Percentiles rank a stretch among this genome's conserved stretches.
phyloP scores from a whole-genome alignment of 2,329 filamentous ascomycete species.

The Drechslerella coelobrocha region DNA sequence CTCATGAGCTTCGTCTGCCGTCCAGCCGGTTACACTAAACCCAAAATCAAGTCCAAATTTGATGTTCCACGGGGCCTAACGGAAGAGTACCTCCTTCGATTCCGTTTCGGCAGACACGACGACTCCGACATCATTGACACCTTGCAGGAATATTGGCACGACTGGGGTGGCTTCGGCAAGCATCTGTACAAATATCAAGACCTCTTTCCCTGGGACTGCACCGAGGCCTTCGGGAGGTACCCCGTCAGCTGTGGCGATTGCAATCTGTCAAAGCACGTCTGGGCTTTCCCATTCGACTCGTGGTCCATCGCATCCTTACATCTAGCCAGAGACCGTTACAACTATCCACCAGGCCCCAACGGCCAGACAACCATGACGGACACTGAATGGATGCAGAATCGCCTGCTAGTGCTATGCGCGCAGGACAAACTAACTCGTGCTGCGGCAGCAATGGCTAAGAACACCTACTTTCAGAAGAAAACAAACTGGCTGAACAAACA shows the following conservation, averaged over 20 bases:
- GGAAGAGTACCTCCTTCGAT: conserved; percentile 60
- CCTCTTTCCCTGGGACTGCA: conserved; percentile 63
- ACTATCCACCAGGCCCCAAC: conserved; percentile 56
- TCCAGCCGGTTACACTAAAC: conserved; percentile 52
- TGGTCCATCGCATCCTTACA: conserved; percentile 60
- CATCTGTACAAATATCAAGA: conserved; percentile 60
- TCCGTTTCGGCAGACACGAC: conserved; percentile 59
- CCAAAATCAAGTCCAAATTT: conserved; percentile 56
- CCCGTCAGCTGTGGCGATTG: conserved; percentile 53
- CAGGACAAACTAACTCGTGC: conserved; percentile 56
- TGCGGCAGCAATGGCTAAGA: conserved; percentile 58
- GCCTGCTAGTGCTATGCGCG: conserved; percentile 57
- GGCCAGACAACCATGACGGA: not conserved
- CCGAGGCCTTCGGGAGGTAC: conserved; percentile 59
- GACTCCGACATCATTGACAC: conserved; percentile 61
- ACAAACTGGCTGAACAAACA: conserved; percentile 57
- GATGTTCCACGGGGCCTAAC: conserved; percentile 59
- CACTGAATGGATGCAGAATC: conserved; percentile 58
- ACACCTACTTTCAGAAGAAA: conserved; percentile 54
- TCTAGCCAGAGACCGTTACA: conserved; percentile 57
- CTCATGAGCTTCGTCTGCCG: conserved; percentile 60
- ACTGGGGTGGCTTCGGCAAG: conserved; percentile 60
- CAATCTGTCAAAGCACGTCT: conserved; percentile 61
- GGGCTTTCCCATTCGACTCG: conserved; percentile 61
- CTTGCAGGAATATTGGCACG: conserved; percentile 61